Evolutionary conservation across 1,139 yeast species (phyloP).

Genomic region (Sugiyamaella paludigena): DNA sequence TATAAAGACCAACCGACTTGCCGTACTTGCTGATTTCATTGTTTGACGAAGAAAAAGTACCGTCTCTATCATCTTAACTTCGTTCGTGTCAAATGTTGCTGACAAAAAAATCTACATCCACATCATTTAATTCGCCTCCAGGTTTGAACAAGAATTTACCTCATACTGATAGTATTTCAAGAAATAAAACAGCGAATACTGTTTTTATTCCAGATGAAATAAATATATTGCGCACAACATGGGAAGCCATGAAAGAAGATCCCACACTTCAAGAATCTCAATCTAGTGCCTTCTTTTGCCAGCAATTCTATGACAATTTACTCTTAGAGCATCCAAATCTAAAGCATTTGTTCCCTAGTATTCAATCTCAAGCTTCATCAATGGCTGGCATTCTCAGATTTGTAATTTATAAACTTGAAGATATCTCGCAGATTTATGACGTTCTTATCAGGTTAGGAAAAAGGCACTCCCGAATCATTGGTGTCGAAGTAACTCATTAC

Average conservation of each 20-base stretch:
- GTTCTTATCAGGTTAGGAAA: constrained; percentile 66
- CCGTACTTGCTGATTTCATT: too few species aligned
- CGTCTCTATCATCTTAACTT: too few species aligned
- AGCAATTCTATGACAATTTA: constrained; percentile 61
- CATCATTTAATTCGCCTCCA: too few species aligned
- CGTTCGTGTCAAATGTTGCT: too few species aligned
- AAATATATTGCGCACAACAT: constrained; percentile 3
- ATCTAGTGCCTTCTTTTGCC: constrained; percentile 35
- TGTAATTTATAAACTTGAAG: constrained; percentile 50
- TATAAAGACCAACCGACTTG: too few species aligned
- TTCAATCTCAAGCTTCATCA: constrained; percentile 69
- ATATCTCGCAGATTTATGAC: constrained; percentile 50
- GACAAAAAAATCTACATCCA: too few species aligned
- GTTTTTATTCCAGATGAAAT: constrained; percentile 7
- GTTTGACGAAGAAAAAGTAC: too few species aligned
- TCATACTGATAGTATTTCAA: too few species aligned
- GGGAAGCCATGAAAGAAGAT: constrained; percentile 4
- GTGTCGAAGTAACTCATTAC: constrained; percentile 69
- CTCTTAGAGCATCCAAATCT: constrained; percentile 53
- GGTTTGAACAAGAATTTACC: too few species aligned
- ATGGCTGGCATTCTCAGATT: constrained; percentile 78
- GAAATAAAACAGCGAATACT: not conserved
- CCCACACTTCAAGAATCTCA: constrained; percentile 12
- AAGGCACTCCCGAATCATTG: constrained; percentile 71
- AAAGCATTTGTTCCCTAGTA: constrained; percentile 59